Evolutionary conservation across 371 early-diverging fungal genomes (phyloP).

Genomic region (Actinomortierella ambigua): DNA sequence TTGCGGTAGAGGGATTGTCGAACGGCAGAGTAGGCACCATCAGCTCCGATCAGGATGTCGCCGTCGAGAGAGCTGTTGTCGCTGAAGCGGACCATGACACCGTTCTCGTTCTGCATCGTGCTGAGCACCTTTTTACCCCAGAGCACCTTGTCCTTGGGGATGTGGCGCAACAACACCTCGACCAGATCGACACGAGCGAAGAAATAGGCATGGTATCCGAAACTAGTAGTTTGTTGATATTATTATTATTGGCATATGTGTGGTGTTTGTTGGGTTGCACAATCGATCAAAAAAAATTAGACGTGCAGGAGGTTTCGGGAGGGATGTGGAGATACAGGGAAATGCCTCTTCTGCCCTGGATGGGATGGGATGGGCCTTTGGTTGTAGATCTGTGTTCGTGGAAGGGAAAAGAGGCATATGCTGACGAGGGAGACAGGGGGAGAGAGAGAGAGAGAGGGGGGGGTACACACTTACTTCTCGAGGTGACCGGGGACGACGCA

Average conservation of each 20-base stretch:
- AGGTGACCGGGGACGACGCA: not conserved
- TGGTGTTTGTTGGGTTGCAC: not conserved
- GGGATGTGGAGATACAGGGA: too few species aligned
- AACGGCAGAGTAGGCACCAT: slow-evolving; percentile 21
- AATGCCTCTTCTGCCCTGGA: too few species aligned
- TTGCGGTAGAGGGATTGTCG: slow-evolving; percentile 7
- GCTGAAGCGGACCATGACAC: slow-evolving; percentile 15
- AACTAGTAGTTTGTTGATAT: not conserved
- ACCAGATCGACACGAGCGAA: not conserved
- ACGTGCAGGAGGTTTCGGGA: too few species aligned
- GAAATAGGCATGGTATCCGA: not conserved
- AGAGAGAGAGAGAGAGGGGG: not conserved
- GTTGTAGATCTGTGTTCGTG: too few species aligned
- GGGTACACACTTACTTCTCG: not conserved
- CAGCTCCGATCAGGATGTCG: slow-evolving; percentile 24
- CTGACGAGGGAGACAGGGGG: not conserved
- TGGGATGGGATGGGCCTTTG: too few species aligned
- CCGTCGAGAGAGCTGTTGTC: slow-evolving; percentile 10
- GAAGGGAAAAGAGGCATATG: not conserved
- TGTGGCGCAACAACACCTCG: not conserved
- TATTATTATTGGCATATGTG: not conserved
- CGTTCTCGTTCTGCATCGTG: not conserved
- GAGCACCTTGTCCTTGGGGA: not conserved
- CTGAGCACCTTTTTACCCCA: not conserved
- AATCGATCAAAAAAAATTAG: not conserved